These are phyloP conservation scores for Penicillium psychrofluorescens DNA, from an alignment of 495 filamentous ascomycete genomes.

Conservation along the genomic window DNA sequence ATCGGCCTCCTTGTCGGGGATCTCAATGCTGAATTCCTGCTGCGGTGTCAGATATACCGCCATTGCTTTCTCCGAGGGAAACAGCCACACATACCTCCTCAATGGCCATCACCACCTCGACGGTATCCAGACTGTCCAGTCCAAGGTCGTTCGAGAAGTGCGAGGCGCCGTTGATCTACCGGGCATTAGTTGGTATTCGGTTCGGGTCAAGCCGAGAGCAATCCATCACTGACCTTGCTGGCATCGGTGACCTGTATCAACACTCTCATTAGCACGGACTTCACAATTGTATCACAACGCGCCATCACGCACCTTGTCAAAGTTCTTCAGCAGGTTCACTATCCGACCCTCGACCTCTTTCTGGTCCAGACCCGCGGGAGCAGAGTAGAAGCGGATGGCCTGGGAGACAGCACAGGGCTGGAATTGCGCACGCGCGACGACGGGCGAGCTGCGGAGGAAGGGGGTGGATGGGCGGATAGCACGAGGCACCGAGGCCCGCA, in stretches of 20 bases:
- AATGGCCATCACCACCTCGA: constrained; percentile 99
- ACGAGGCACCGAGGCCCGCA: constrained; percentile 52
- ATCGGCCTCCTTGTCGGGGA: constrained; percentile 98
- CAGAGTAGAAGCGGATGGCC: constrained; percentile 76
- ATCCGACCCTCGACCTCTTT: constrained; percentile 87
- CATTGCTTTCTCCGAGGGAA: constrained; percentile 9
- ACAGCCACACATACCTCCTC: constrained; percentile 70
- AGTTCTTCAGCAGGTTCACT: constrained; percentile 82
- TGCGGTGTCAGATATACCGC: constrained; percentile 16
- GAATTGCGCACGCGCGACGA: constrained; percentile 40
- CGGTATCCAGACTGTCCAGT: constrained; percentile 92
- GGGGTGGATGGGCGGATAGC: constrained; percentile 47
- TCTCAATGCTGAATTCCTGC: constrained; percentile 99
- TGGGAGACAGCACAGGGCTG: constrained; percentile 45
- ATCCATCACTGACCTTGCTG: constrained; percentile 53
- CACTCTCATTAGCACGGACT: no score
- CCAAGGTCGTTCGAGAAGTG: constrained; percentile 97
- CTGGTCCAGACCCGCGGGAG: constrained; percentile 66
- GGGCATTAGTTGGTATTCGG: no score
- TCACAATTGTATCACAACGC: background rate
- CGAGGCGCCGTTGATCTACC: constrained; percentile 67
- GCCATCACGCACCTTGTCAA: constrained; percentile 79
- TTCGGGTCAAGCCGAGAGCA: no score
- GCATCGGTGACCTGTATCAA: constrained; percentile 60
- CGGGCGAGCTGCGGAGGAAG: constrained; percentile 48